phyloP scores from a whole-genome alignment of 2,329 filamentous ascomycete species.

The Aspergillus versicolor region DNA sequence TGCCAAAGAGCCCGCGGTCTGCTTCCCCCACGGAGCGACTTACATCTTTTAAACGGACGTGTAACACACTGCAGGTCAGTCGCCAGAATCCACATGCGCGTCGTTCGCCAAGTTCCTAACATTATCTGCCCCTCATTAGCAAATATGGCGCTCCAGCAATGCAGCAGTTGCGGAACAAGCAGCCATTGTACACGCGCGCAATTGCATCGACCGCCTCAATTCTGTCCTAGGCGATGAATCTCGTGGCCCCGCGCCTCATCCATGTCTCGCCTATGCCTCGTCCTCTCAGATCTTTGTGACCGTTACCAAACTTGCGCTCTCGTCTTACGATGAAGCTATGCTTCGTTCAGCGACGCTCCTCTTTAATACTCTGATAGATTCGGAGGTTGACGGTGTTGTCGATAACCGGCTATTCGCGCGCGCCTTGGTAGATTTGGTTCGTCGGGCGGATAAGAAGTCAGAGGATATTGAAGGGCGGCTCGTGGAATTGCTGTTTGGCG shows the following conservation, averaged over 20 bases:
- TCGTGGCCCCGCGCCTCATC: conserved; percentile 81
- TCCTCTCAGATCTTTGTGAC: conserved; percentile 85
- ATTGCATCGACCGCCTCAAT: conserved; percentile 57
- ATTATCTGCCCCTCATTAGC: conserved; percentile 34
- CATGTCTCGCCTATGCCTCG: conserved; percentile 84
- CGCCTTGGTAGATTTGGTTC: conserved; percentile 81
- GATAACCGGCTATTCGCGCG: conserved; percentile 82
- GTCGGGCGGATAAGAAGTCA: conserved; percentile 66
- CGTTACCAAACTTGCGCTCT: conserved; percentile 83
- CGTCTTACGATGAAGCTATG: conserved; percentile 80
- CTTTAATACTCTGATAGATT: conserved; percentile 90
- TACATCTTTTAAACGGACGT: conserved; percentile 60
- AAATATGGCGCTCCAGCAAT: conserved; percentile 60
- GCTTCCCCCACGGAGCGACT: conserved; percentile 61
- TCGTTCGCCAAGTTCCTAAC: not conserved
- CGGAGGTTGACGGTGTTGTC: conserved; percentile 92
- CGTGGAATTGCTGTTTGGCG: conserved; percentile 91
- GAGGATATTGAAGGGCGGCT: conserved; percentile 83
- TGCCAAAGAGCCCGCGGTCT: conserved; percentile 50
- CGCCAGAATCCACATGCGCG: not conserved
- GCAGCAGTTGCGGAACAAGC: conserved; percentile 52
- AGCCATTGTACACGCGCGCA: conserved; percentile 51
- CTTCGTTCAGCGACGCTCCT: conserved; percentile 81
- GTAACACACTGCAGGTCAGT: conserved; percentile 57
- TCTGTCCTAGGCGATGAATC: conserved; percentile 83